Base-by-base conservation (phyloP, 495 filamentous ascomycete species). In the Podospora pseudoanserina region DNA sequence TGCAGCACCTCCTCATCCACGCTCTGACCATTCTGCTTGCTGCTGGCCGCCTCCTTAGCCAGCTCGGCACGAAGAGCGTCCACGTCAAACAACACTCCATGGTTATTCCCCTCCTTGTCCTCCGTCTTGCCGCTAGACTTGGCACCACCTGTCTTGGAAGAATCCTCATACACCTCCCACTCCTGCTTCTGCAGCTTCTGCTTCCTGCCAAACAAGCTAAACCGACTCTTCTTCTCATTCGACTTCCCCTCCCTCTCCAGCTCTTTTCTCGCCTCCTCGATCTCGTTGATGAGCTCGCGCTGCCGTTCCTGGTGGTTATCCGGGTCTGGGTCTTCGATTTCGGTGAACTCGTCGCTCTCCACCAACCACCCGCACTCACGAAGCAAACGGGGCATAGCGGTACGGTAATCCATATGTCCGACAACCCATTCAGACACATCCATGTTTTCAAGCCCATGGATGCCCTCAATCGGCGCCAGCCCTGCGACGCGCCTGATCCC, bases 311-410 rank as follows among this genome's bases (percentile, higher is more conserved):
- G 82, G 75, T 98, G 93, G 68, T 95, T 92, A 4, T 98, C 96
- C 3, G 95, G 95, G 73, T 99, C 95, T 2, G 96, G 93, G 70
- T 99, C 96, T 72, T 98, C 94, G 63, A 99, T 98, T 77, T 99
- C 95, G 1, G 89, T 88, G 75, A 99, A 99, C 74, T 98, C 96
- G 65, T 97, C 94, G 67, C 89, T 91, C 70, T 95, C 86, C 2
- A 98, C 91, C 60, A 90, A 78, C 92, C 93, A 99, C 32, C 94
- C 94, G 62, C 80, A 83, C 71, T 92, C 88, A 55, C 90, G 87
- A 18, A 99, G 82, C 9, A 99, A 84, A 55, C 86, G 87, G 15
- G 95, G 95, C 88, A 99, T 97, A 18, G 92, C 92, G 26, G 87
- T 83, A 67, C 95, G 91, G 79, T 99, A 99, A 39, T 92, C 91